These are phyloP conservation scores for Metarhizium guizhouense DNA, from an alignment of 2,329 filamentous ascomycete genomes.

Conservation along the genomic window DNA sequence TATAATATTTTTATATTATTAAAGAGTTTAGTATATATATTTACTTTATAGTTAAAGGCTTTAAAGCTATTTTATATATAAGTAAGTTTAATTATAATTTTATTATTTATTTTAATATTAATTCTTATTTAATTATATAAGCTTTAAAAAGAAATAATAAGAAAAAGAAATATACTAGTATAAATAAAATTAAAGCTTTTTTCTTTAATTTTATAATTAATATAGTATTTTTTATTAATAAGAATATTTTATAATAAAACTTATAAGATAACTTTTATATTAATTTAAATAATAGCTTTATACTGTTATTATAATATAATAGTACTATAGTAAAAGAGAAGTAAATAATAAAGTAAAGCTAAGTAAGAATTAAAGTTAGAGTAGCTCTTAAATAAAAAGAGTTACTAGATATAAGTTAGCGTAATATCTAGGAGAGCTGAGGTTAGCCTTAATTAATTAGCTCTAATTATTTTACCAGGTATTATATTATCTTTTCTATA, in stretches of 20 bases:
- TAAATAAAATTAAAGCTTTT: slow-evolving; percentile 13
- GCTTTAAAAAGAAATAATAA: not conserved
- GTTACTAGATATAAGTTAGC: no score
- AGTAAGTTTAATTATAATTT: slow-evolving; percentile 99
- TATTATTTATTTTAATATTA: slow-evolving; percentile 98
- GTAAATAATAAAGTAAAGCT: no score
- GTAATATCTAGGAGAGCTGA: not conserved
- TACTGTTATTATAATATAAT: no score
- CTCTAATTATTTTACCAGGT: not conserved
- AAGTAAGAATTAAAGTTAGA: no score
- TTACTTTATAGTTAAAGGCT: slow-evolving; percentile 95
- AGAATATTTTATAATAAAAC: slow-evolving; percentile 7
- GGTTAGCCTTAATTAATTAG: not conserved
- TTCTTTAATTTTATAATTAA: slow-evolving; percentile 12
- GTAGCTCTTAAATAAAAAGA: no score
- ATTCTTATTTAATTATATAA: slow-evolving; percentile 58
- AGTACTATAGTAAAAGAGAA: no score
- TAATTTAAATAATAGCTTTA: no score
- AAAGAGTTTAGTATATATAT: slow-evolving; percentile 81
- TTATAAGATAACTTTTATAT: no score
- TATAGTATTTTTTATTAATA: slow-evolving; percentile 11
- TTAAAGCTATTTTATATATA: slow-evolving; percentile 99
- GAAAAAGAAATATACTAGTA: slow-evolving; percentile 6
- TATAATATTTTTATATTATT: slow-evolving; percentile 96
- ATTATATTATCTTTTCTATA: not conserved